phyloP scores from a whole-genome alignment of 306 rosid species.

The Dicorynia guianensis region DNA sequence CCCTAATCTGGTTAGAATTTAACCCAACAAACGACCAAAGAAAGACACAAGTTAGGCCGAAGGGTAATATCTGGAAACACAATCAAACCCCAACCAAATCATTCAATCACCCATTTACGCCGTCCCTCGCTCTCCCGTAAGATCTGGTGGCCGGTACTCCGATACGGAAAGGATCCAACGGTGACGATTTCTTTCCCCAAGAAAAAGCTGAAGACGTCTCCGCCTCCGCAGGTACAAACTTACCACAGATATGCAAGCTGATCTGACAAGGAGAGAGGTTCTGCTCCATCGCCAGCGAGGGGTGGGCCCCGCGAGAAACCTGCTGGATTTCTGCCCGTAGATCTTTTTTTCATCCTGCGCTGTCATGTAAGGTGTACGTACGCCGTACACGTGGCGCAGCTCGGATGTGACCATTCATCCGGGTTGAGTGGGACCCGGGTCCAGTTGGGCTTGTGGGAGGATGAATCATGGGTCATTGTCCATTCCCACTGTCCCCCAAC shows the following conservation, averaged over 20 bases:
- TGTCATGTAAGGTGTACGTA: conserved; percentile 35
- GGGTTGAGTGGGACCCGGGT: conserved; percentile 7
- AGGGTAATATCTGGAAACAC: not conserved
- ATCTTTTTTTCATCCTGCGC: not conserved
- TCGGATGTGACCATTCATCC: conserved; percentile 39
- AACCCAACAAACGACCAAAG: too few relatives aligned
- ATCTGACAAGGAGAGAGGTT: conserved; percentile 2
- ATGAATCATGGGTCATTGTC: conserved; percentile 43
- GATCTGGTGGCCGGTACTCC: not conserved
- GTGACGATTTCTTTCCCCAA: not conserved
- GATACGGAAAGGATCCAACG: not conserved
- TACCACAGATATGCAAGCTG: too few relatives aligned
- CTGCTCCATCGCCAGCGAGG: not conserved
- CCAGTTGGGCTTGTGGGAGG: conserved; percentile 29
- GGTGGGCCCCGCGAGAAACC: not conserved
- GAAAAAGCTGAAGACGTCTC: too few relatives aligned
- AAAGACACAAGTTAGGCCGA: too few relatives aligned
- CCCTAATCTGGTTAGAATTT: too few relatives aligned
- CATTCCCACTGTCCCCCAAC: conserved; percentile 37
- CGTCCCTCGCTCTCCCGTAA: not conserved
- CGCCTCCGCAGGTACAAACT: too few relatives aligned
- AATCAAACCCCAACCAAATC: not conserved
- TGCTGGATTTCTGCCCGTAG: conserved; percentile 19
- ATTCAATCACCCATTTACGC: not conserved
- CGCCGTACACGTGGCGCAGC: conserved; percentile 43